phyloP scores from a whole-genome alignment of 768 basidiomycete species.

The Pseudohyphozyma bogoriensis region DNA sequence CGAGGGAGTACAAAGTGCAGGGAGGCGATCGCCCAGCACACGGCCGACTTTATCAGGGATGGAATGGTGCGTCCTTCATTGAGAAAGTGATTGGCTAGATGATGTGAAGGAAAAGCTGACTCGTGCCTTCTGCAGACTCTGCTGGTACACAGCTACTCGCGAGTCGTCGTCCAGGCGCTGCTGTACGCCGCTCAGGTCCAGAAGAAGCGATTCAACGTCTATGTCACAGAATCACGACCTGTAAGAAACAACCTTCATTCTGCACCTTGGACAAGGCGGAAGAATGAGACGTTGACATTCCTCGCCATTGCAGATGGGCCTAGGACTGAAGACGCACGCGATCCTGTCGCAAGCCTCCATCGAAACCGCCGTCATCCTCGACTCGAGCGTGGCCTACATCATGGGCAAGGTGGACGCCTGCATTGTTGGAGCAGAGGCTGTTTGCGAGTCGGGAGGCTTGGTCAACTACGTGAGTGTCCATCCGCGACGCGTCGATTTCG shows the following conservation, averaged over 20 bases:
- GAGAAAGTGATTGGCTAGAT: not conserved
- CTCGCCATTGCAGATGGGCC: constrained; percentile 27
- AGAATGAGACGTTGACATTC: not conserved
- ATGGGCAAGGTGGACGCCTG: constrained; percentile 77
- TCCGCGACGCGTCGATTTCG: not conserved
- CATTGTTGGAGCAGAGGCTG: constrained; percentile 92
- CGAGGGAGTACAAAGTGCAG: constrained; percentile 70
- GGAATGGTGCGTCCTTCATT: constrained; percentile 50
- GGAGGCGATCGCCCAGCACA: constrained; percentile 74
- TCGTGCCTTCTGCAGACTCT: constrained; percentile 50
- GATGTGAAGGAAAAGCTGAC: constrained; percentile 1
- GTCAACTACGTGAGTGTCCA: constrained; percentile 52
- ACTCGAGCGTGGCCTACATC: constrained; percentile 91
- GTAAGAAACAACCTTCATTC: constrained; percentile 43
- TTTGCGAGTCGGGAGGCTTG: constrained; percentile 89
- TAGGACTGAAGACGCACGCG: constrained; percentile 81
- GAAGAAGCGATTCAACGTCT: constrained; percentile 88
- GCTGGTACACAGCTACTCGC: constrained; percentile 85
- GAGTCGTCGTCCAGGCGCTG: constrained; percentile 88
- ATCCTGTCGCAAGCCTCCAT: constrained; percentile 78
- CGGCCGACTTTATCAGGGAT: constrained; percentile 88
- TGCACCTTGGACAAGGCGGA: not conserved
- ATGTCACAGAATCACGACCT: constrained; percentile 91
- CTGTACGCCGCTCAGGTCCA: constrained; percentile 65
- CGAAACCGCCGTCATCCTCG: constrained; percentile 85